These are phyloP conservation scores for Calocera viscosa DNA, from an alignment of 768 basidiomycete genomes.

Conservation along the genomic window DNA sequence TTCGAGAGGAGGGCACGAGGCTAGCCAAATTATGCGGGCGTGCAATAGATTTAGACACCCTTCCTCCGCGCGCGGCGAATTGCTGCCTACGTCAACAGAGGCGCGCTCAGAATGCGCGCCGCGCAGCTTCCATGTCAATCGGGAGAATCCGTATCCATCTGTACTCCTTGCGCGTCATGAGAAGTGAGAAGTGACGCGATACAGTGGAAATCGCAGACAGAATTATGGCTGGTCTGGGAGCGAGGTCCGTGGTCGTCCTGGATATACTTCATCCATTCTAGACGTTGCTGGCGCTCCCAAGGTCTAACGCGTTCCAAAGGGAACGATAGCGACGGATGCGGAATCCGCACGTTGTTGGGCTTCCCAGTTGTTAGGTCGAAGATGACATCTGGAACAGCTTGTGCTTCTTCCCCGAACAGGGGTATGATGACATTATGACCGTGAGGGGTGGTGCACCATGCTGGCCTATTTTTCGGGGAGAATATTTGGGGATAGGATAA, in stretches of 20 bases:
- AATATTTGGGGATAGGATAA: background rate
- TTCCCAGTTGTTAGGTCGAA: background rate
- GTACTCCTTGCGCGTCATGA: too few species aligned
- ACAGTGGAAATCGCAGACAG: background rate
- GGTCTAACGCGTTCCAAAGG: background rate
- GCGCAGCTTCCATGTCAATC: slow-evolving; percentile 12
- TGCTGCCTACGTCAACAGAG: background rate
- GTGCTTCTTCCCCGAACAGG: background rate
- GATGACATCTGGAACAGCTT: background rate
- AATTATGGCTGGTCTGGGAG: background rate
- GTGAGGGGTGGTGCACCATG: too few species aligned
- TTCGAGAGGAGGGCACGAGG: background rate
- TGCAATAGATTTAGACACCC: background rate
- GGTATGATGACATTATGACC: slow-evolving; percentile 4
- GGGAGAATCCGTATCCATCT: slow-evolving; percentile 12
- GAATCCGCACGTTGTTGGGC: slow-evolving; percentile 1
- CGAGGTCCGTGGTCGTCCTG: background rate
- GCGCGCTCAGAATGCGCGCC: background rate
- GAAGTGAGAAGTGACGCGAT: too few species aligned
- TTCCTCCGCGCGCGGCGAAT: background rate
- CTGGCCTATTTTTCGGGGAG: too few species aligned
- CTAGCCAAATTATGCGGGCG: background rate
- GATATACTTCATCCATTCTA: background rate
- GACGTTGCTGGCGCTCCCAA: background rate
- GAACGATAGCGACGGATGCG: background rate